phyloP scores from a whole-genome alignment of 129 eudicot genomes.

The Centrapalus pauciflorus region DNA sequence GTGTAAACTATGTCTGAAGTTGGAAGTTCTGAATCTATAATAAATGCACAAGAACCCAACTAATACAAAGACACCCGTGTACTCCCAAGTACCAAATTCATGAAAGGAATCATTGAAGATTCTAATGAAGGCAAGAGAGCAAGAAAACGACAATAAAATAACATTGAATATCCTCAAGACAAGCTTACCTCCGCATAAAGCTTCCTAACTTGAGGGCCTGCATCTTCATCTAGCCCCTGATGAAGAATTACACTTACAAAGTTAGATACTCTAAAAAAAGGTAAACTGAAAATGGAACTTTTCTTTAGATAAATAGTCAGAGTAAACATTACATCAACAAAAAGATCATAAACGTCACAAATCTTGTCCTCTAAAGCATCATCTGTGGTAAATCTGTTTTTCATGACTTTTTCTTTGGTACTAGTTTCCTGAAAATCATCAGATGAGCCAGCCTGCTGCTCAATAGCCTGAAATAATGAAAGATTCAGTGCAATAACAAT shows the following conservation, averaged over 20 bases:
- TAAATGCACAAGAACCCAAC: background rate
- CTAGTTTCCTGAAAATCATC: slow-evolving; percentile 69
- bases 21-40: background rate
- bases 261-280: slow-evolving; percentile 11
- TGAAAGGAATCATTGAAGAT: background rate
- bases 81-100: too few relatives aligned
- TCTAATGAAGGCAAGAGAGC: background rate
- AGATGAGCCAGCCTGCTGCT: slow-evolving; percentile 54
- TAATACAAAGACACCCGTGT: too few relatives aligned
- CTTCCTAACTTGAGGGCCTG: slow-evolving; percentile 77
- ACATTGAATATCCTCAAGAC: background rate
- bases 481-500: background rate
- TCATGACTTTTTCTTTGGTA: slow-evolving; percentile 45
- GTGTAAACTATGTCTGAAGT: background rate
- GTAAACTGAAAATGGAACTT: background rate
- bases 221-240: slow-evolving; percentile 87
- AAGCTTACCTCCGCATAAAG: slow-evolving; percentile 79
- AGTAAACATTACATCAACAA: slow-evolving; percentile 53
- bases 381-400: slow-evolving; percentile 59
- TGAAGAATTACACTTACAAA: slow-evolving; percentile 11
- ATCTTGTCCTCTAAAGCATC: slow-evolving; percentile 79
- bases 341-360: slow-evolving; percentile 82
- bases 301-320: background rate
- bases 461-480: slow-evolving; percentile 41
- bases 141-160: background rate